Conservation (phyloP, 345 rosid genomes). For the Ceriops zippeliana region DNA sequence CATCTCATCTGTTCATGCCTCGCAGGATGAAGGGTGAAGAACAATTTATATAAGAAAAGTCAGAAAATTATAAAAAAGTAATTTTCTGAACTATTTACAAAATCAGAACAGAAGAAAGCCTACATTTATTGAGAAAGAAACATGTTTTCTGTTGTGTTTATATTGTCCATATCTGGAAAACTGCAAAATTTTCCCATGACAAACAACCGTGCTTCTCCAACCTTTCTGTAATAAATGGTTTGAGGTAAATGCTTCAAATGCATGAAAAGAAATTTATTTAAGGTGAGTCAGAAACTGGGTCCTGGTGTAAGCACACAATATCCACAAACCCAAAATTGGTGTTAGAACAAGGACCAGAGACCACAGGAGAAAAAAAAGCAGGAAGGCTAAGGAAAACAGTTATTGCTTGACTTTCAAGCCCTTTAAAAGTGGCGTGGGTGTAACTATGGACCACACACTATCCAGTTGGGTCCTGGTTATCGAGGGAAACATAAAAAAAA, state of each 20-base stretch:
- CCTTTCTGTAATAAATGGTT: background rate
- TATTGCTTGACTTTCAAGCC: background rate
- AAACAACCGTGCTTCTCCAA: background rate
- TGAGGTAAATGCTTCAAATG: background rate
- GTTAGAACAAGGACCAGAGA: background rate
- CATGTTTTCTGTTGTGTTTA: no score
- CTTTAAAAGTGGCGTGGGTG: background rate
- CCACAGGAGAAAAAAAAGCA: background rate
- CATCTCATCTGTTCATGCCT: no score
- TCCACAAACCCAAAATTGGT: background rate
- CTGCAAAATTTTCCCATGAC: no score
- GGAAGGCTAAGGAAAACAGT: background rate
- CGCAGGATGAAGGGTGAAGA: no score
- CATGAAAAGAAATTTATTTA: background rate
- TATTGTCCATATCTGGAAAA: no score
- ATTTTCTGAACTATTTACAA: no score
- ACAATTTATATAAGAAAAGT: no score
- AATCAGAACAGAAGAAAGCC: no score
- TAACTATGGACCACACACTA: conserved; percentile 8
- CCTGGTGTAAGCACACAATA: background rate
- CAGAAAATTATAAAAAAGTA: no score
- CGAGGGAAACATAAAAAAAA: background rate
- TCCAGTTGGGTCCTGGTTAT: background rate
- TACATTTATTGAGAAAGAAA: no score
- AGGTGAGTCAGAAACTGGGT: background rate